Evolutionary conservation across 2,329 filamentous ascomycete genomes (phyloP).

Genomic region (Biscogniauxia marginata): DNA sequence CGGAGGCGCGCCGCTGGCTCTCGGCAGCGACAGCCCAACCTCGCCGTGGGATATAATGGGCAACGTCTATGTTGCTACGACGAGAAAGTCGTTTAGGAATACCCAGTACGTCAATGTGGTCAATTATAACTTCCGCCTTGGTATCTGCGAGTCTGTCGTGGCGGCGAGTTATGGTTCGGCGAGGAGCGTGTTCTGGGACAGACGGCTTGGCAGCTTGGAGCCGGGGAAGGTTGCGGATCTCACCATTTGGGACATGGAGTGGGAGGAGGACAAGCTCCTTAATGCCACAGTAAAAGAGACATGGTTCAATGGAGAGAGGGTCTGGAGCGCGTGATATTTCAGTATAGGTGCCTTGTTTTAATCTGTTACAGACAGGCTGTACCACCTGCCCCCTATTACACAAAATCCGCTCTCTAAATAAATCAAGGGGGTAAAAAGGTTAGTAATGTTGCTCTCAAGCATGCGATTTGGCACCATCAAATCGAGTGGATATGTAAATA

Average conservation of each 20-base stretch:
- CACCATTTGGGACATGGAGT: constrained; percentile 51
- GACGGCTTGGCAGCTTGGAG: constrained; percentile 50
- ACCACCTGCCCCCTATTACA: too few species aligned
- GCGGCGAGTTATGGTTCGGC: constrained; percentile 56
- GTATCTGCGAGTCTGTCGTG: constrained; percentile 51
- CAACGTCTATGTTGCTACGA: constrained; percentile 60
- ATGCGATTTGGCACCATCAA: too few species aligned
- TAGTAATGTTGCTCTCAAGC: too few species aligned
- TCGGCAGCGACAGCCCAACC: constrained; percentile 60
- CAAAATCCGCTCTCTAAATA: too few species aligned
- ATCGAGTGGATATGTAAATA: too few species aligned
- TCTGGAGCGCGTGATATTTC: constrained; percentile 20
- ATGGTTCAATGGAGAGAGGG: constrained; percentile 49
- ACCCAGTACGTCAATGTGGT: constrained; percentile 36
- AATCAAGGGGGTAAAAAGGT: too few species aligned
- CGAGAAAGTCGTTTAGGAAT: constrained; percentile 43
- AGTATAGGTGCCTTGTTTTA: too few species aligned
- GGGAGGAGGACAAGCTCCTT: constrained; percentile 46
- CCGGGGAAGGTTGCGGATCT: constrained; percentile 58
- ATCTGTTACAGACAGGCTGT: too few species aligned
- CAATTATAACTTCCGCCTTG: constrained; percentile 53
- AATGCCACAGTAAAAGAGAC: constrained; percentile 48
- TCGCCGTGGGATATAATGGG: constrained; percentile 53
- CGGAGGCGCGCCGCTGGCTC: constrained; percentile 51
- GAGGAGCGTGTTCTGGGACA: constrained; percentile 57